A percentile compares a stretch with the other conserved stretches of the same genome.
Conservation (phyloP, 164 flowering plant species). For the Nelumbo lutea region DNA sequence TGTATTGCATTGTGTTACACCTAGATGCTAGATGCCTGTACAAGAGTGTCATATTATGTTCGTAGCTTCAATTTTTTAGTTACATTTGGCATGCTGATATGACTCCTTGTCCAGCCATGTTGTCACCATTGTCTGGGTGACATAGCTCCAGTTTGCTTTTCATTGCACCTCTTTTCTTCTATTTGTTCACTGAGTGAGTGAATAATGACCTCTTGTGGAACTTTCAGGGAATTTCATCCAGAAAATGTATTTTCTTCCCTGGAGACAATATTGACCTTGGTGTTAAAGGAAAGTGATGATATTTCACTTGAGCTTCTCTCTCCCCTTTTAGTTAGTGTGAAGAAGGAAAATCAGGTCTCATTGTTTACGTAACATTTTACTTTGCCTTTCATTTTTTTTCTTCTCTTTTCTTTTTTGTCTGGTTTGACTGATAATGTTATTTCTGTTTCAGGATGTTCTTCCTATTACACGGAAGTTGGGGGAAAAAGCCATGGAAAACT, state of each 20-base stretch:
- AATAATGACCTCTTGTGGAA: background rate
- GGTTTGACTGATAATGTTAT: background rate
- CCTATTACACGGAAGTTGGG: slow-evolving; percentile 61
- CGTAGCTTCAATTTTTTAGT: too few relatives aligned
- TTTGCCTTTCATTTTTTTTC: background rate
- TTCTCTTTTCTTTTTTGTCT: background rate
- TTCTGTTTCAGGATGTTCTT: slow-evolving; percentile 40
- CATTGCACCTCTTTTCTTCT: background rate
- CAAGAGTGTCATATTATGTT: too few relatives aligned
- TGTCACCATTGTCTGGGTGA: too few relatives aligned
- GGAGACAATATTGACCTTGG: slow-evolving; percentile 69
- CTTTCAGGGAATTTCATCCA: slow-evolving; percentile 50
- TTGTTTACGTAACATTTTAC: background rate
- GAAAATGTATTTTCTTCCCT: slow-evolving; percentile 48
- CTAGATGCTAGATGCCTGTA: too few relatives aligned
- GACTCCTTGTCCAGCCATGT: too few relatives aligned
- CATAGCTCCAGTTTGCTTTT: too few relatives aligned
- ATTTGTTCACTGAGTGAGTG: background rate
- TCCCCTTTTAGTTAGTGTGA: slow-evolving; percentile 43
- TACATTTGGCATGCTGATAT: too few relatives aligned
- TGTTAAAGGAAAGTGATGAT: slow-evolving; percentile 83
- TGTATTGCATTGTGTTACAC: too few relatives aligned
- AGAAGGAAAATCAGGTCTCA: slow-evolving; percentile 62
- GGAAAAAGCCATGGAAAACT: slow-evolving; percentile 57
- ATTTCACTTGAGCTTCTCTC: slow-evolving; percentile 45